Base-by-base conservation (phyloP, 1,284 basidiomycete species). In the Apiotrichum porosum region DNA sequence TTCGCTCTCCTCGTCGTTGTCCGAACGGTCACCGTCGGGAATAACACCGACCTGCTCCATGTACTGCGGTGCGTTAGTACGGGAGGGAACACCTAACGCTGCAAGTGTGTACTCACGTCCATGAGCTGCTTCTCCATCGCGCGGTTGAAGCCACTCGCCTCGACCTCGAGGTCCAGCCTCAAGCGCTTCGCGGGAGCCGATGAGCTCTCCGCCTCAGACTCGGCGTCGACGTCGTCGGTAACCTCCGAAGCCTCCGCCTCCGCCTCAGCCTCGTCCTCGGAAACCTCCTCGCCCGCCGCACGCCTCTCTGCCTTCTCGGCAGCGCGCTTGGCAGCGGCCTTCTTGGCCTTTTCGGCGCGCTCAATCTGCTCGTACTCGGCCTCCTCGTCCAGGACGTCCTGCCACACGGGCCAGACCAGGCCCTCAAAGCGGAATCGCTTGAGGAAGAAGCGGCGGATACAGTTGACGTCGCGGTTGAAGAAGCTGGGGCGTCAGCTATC, bases 381-480 rank as follows among this genome's bases (percentile, higher is more conserved):
- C 24, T 30, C 24, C 14, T 30, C 26, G 19, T 76, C 74, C 54
- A 86, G 58, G 0, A 80, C 79, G 57, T 80, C 82, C 56, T 78
- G 80, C 76, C 94, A 94, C 48, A 81, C 82, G 6, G 95, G 94
- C 73, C 87, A 97, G 28, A 91, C 74, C 0, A 80, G 78, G 51
- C 90, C 93, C 74, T 97, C 90, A 70, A 94, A 99, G 48, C 85
- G 82, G 76, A 97, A 98, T 19, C 93, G 78, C 54, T 90, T 82
- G 57, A 79, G 80, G 80, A 99, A 98, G 76, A 97, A 99, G 10
- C 82, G 84, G 36, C 90, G 82, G 57, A 99, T 91, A 70, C 95
- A 97, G 53, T 94, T 85, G 14, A 99, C 95, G 69, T 99, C 95
- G 30, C 95, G 84, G 66, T 97, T 91, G 75, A 99, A 99, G 76